Evolutionary conservation across 2,329 filamentous ascomycete species (phyloP), one percentile per base, ranked within the genome.

Genomic region (Colletotrichum lupini): DNA sequence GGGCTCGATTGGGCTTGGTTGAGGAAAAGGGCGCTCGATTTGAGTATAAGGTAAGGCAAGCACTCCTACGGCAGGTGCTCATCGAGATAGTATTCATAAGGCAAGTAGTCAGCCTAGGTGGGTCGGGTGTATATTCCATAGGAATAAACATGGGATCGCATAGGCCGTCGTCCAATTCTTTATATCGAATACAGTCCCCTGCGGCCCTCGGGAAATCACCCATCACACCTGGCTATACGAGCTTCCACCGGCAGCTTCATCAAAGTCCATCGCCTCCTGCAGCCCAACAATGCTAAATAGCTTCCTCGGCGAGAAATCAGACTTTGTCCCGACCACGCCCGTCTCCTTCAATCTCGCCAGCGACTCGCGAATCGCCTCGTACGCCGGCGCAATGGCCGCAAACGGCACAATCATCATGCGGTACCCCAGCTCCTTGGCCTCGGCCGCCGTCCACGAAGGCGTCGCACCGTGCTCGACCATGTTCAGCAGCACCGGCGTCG

Each of bases 351-450:
- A 75, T 22, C 77, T 75, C 26, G 79, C 72, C 19, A 85, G 76
- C 4, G 80, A 83, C 26, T 82, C 81, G 49, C 78, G 79, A 19
- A 87, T 84, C 5, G 83, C 85, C 9, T 80, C 74, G 66, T 85
- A 86, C 0, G 85, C 87, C 5, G 87, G 85, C 14, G 83, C 87
- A 53, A 90, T 79, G 0, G 85, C 82, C 8, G 85, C 80, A 61
- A 85, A 86, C 5, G 89, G 88, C 77, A 88, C 90, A 68, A 92
- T 92, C 59, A 90, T 87, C 69, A 92, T 84, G 72, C 85, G 84
- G 79, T 89, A 92, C 0, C 90, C 90, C 76, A 91, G 83, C 53
- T 86, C 82, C 73, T 83, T 83, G 8, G 89, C 89, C 76, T 91
- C 87, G 0, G 85, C 79, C 2, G 85, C 85, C 1, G 84, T 86